These are phyloP conservation scores for Lentinula sp. DNA, from an alignment of 768 basidiomycete genomes.

Conservation along the genomic window DNA sequence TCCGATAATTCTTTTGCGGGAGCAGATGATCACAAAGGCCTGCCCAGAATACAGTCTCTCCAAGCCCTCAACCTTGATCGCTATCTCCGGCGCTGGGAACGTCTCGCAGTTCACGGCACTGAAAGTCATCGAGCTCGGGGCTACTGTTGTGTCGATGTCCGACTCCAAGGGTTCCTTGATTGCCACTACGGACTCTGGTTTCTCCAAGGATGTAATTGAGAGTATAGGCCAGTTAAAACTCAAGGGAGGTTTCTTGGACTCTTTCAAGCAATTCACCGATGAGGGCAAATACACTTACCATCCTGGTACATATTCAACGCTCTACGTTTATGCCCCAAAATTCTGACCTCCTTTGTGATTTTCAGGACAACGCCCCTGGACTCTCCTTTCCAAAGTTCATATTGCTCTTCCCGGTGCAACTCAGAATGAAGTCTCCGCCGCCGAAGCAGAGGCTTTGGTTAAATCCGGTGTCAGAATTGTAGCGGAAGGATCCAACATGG, in stretches of 20 bases:
- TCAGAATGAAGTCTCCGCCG: constrained; percentile 63
- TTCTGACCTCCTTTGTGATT: constrained; percentile 10
- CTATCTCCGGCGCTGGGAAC: constrained; percentile 65
- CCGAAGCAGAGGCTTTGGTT: constrained; percentile 65
- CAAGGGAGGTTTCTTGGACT: constrained; percentile 42
- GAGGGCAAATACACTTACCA: constrained; percentile 42
- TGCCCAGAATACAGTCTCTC: constrained; percentile 51
- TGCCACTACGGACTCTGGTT: constrained; percentile 44
- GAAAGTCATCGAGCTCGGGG: constrained; percentile 74
- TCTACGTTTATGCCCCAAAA: not conserved
- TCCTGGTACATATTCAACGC: constrained; percentile 26
- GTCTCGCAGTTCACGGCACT: constrained; percentile 73
- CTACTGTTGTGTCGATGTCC: constrained; percentile 62
- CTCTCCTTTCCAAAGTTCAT: constrained; percentile 54
- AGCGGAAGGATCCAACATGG: constrained; percentile 75
- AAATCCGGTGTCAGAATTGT: constrained; percentile 65
- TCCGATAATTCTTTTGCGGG: not conserved
- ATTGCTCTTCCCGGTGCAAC: constrained; percentile 68
- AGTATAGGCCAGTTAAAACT: constrained; percentile 50
- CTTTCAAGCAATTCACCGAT: constrained; percentile 20
- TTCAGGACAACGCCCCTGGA: constrained; percentile 60
- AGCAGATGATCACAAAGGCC: constrained; percentile 48
- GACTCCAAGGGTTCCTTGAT: constrained; percentile 71
- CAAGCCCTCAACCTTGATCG: constrained; percentile 42
- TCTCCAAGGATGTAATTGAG: constrained; percentile 49